These are phyloP conservation scores for Mesostigma viride DNA, from an alignment of 139 green algal species.

Conservation along the genomic window DNA sequence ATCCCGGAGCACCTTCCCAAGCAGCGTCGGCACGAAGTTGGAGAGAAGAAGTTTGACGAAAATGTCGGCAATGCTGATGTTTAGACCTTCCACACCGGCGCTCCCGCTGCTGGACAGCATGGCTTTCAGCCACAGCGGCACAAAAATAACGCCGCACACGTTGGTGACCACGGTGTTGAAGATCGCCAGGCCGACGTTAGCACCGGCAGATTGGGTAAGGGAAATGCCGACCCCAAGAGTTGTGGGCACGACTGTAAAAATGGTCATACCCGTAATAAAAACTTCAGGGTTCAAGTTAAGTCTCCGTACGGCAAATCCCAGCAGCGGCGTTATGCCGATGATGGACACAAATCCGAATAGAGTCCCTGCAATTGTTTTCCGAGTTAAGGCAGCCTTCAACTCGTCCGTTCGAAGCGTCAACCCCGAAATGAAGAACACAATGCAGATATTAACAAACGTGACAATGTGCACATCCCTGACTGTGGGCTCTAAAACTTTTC, in stretches of 20 bases:
- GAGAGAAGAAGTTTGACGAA: slow-evolving; percentile 65
- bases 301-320: slow-evolving; percentile 13
- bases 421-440: slow-evolving; percentile 28
- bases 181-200: slow-evolving; percentile 60
- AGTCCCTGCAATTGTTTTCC: neutral
- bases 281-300: slow-evolving; percentile 17
- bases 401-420: slow-evolving; percentile 30
- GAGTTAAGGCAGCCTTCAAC: slow-evolving; percentile 12
- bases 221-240: slow-evolving; percentile 65
- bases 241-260: slow-evolving; percentile 68
- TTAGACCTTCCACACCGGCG: slow-evolving; percentile 1
- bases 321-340: slow-evolving; percentile 16
- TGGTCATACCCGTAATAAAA: slow-evolving; percentile 45
- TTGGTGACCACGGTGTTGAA: slow-evolving; percentile 68
- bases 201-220: slow-evolving; percentile 29
- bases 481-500: too few relatives aligned
- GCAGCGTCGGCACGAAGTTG: slow-evolving; percentile 50
- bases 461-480: slow-evolving; percentile 8
- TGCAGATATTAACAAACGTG: slow-evolving; percentile 5
- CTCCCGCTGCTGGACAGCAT: neutral
- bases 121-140: slow-evolving; percentile 30
- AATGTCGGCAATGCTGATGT: slow-evolving; percentile 46
- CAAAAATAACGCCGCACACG: slow-evolving; percentile 57
- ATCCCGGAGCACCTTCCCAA: slow-evolving; percentile 44
- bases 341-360: slow-evolving; percentile 25